These are phyloP conservation scores for Phanerodontia chrysosporium DNA, from an alignment of 768 basidiomycete species.

Conservation along the genomic window DNA sequence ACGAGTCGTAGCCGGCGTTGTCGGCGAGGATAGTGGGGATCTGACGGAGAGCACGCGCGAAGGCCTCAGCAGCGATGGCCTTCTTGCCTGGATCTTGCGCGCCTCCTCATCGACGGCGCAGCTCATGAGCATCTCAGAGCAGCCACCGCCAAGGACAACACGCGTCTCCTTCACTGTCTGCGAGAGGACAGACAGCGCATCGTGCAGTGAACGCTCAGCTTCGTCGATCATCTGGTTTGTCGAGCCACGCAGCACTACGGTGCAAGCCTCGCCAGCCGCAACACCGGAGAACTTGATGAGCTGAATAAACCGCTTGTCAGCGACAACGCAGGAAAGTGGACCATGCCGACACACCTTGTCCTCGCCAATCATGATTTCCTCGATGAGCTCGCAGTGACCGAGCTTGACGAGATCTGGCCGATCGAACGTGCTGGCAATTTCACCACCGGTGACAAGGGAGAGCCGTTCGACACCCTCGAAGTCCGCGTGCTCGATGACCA, in stretches of 20 bases:
- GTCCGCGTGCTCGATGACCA: slow-evolving; percentile 97
- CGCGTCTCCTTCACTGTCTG: slow-evolving; percentile 98
- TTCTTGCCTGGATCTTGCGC: slow-evolving; percentile 84
- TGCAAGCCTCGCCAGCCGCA: slow-evolving; percentile 95
- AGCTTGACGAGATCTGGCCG: slow-evolving; percentile 89
- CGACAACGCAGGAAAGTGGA: background rate
- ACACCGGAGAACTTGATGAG: slow-evolving; percentile 99
- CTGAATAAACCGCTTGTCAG: slow-evolving; percentile 36
- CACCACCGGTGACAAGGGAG: slow-evolving; percentile 94
- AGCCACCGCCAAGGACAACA: slow-evolving; percentile 91
- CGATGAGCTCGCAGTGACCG: slow-evolving; percentile 90
- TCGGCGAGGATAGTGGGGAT: slow-evolving; percentile 97
- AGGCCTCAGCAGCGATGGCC: slow-evolving; percentile 92
- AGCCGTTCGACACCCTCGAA: slow-evolving; percentile 98
- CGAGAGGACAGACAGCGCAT: slow-evolving; percentile 94
- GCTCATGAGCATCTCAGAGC: slow-evolving; percentile 97
- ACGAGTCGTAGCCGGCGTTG: slow-evolving; percentile 97
- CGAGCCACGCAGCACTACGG: slow-evolving; percentile 94
- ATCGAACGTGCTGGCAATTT: slow-evolving; percentile 95
- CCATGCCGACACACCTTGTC: slow-evolving; percentile 72
- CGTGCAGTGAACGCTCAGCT: slow-evolving; percentile 95
- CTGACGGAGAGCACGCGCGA: slow-evolving; percentile 82
- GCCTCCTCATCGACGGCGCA: slow-evolving; percentile 90
- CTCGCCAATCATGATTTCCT: slow-evolving; percentile 99
- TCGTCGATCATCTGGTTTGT: slow-evolving; percentile 99